Percentiles rank a stretch among this genome's conserved stretches.
These are phyloP conservation scores for Ilyonectria robusta DNA, from an alignment of 2,329 filamentous ascomycete genomes.

Conservation along the genomic window DNA sequence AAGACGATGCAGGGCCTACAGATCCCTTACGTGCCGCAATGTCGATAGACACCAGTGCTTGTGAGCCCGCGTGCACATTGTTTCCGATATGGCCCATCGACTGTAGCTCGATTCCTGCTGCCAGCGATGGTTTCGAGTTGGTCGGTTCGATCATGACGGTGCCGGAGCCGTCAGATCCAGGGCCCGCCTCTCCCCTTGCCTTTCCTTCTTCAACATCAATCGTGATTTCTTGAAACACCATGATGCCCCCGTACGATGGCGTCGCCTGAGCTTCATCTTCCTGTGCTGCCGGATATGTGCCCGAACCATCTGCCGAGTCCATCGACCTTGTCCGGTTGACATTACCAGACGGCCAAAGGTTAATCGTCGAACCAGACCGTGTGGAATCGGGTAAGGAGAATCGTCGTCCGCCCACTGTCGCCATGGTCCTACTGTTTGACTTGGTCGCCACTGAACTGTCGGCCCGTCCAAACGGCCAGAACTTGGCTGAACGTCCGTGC, in stretches of 20 bases:
- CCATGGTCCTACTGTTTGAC: not conserved
- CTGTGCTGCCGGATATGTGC: not conserved
- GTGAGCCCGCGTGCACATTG: slow-evolving; percentile 39
- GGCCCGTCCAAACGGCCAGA: slow-evolving; percentile 36
- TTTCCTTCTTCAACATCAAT: slow-evolving; percentile 60
- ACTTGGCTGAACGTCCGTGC: slow-evolving; percentile 20
- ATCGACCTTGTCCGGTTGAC: slow-evolving; percentile 33
- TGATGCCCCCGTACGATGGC: slow-evolving; percentile 66
- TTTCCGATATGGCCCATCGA: slow-evolving; percentile 43
- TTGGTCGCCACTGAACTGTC: slow-evolving; percentile 14
- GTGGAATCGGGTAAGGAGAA: slow-evolving; percentile 36
- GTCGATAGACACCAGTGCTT: slow-evolving; percentile 26
- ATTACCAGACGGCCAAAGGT: slow-evolving; percentile 39
- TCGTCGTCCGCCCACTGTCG: slow-evolving; percentile 19
- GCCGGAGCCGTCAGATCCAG: not conserved
- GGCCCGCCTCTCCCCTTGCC: slow-evolving; percentile 24
- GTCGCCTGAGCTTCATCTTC: slow-evolving; percentile 1
- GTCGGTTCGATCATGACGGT: slow-evolving; percentile 2
- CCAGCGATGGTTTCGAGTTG: slow-evolving; percentile 23
- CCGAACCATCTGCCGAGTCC: slow-evolving; percentile 33
- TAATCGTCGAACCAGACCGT: slow-evolving; percentile 45
- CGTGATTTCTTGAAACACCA: slow-evolving; percentile 73
- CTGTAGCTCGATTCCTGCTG: slow-evolving; percentile 44
- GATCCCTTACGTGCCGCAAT: slow-evolving; percentile 34
- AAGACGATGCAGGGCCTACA: slow-evolving; percentile 35